phyloP scores from a whole-genome alignment of 73 alveolate species.

The Paramecium primaurelia region DNA sequence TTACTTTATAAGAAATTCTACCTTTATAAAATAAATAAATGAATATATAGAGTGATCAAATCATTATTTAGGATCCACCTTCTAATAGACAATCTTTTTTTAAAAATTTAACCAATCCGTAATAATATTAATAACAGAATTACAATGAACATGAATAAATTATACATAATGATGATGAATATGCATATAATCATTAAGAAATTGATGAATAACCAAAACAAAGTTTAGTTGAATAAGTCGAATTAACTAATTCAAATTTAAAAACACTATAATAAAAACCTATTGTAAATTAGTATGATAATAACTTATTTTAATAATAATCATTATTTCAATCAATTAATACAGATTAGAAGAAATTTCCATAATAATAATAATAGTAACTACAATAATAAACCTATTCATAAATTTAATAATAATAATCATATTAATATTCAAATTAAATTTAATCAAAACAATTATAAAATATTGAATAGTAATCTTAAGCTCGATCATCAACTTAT shows the following conservation, averaged over 20 bases:
- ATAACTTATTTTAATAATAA: neutral
- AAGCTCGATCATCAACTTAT: neutral
- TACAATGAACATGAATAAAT: neutral
- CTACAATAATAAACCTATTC: neutral
- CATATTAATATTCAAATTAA: neutral
- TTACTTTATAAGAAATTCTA: neutral
- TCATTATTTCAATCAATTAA: neutral
- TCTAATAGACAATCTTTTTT: neutral
- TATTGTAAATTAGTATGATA: neutral
- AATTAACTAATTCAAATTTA: neutral
- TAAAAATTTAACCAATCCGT: neutral
- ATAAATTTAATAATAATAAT: neutral
- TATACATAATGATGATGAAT: neutral
- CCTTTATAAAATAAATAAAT: neutral
- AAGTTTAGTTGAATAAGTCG: neutral
- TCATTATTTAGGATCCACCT: slow-evolving; percentile 1
- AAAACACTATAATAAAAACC: neutral
- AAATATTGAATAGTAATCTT: neutral
- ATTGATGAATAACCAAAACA: neutral
- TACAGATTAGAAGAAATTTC: neutral
- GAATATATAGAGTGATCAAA: neutral
- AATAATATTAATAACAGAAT: neutral
- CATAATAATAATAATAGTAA: neutral
- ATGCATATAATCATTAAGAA: neutral
- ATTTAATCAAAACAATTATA: neutral